Percentiles rank a stretch among this genome's conserved stretches.
These are phyloP conservation scores for Monilinia laxa DNA, from an alignment of 2,329 filamentous ascomycete species.

Conservation along the genomic window DNA sequence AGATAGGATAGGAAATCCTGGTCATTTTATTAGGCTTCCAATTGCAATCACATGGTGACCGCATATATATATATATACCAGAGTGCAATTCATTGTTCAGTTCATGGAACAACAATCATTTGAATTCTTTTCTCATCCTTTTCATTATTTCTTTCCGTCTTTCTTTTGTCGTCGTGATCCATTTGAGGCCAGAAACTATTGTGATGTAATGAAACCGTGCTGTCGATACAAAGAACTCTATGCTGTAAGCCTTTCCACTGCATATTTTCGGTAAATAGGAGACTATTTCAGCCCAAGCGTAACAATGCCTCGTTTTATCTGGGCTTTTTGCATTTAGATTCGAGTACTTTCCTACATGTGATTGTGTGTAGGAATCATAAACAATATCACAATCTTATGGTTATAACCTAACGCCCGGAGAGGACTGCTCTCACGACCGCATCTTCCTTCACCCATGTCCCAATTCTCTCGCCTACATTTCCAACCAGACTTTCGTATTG, in stretches of 20 bases:
- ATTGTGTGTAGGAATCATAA: not conserved
- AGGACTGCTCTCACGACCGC: constrained; percentile 38
- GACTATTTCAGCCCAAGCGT: constrained; percentile 16
- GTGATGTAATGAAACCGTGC: not conserved
- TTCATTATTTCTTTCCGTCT: too few species aligned
- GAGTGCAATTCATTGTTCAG: not conserved
- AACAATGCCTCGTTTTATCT: not conserved
- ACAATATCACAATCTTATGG: not conserved
- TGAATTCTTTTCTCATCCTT: too few species aligned
- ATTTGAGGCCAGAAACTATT: too few species aligned
- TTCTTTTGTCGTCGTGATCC: too few species aligned
- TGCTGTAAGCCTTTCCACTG: constrained; percentile 4
- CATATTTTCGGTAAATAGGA: not conserved
- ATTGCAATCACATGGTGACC: not conserved
- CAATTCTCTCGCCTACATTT: constrained; percentile 66
- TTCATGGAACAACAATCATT: not conserved
- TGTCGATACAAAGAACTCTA: not conserved
- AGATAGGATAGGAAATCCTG: not conserved
- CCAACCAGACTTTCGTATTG: constrained; percentile 77
- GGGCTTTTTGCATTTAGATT: not conserved
- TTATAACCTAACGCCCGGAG: not conserved
- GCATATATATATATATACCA: too few species aligned
- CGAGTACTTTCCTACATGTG: not conserved
- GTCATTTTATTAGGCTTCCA: not conserved
- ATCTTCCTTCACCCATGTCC: constrained; percentile 69